Evolutionary conservation across 768 basidiomycete species (phyloP).

Genomic region (Lactarius psammicola): DNA sequence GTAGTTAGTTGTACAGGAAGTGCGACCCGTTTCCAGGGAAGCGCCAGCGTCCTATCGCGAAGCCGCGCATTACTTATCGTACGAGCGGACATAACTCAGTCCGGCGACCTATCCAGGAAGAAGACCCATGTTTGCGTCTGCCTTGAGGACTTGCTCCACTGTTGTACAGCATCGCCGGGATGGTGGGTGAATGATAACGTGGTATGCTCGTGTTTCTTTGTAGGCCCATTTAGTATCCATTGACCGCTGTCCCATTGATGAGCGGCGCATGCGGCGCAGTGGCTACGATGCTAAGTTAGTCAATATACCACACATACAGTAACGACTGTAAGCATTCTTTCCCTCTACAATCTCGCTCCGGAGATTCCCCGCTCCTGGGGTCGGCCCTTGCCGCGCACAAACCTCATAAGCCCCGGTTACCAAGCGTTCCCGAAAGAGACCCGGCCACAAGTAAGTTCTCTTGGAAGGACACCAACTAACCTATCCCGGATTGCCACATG

Average conservation of each 20-base stretch:
- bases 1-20: neutral
- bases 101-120: constrained; percentile 7
- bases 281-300: neutral
- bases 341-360: neutral
- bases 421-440: too few species aligned
- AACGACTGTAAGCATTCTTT: neutral
- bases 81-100: constrained; percentile 9
- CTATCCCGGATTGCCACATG: too few species aligned
- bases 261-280: neutral
- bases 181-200: neutral
- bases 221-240: neutral
- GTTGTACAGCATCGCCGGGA: neutral
- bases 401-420: too few species aligned
- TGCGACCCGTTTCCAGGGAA: neutral
- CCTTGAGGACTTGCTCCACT: neutral
- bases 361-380: too few species aligned
- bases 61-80: neutral
- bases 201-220: neutral
- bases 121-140: neutral
- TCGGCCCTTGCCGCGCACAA: too few species aligned
- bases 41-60: neutral
- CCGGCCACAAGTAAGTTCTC: too few species aligned
- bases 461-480: too few species aligned
- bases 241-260: neutral
- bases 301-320: neutral